Evolutionary conservation across 1,284 basidiomycete genomes (phyloP), one percentile per base, ranked within the genome.

Genomic region (Tylopilus sp.): DNA sequence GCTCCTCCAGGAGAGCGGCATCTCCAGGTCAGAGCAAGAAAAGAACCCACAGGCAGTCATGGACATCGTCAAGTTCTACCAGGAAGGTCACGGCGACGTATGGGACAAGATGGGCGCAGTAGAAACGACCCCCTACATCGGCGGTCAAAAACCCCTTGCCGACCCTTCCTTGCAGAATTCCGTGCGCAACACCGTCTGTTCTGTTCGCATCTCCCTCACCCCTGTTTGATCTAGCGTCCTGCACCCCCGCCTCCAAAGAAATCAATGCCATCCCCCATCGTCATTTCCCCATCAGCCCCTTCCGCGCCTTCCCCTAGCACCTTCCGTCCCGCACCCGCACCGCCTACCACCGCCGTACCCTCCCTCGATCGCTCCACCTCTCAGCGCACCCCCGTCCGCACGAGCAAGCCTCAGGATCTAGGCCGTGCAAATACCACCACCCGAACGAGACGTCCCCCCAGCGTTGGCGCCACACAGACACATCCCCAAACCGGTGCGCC

Each of bases 11-110:
- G 95, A 98, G 67, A 93, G 89, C 51, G 97, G 97, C 46, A 98
- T 99, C 67, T 95, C 93, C 21, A 83, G 89, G 59, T 80, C 77
- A 38, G 96, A 99, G 68, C 97, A 99, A 74, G 95, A 97, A 71
- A 92, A 92, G 74, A 96, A 99, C 65, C 97, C 97, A 0, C 91
- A 98, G 71, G 93, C 94, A 1, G 93, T 99, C 51, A 94, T 97
- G 82, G 97, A 98, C 64, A 97, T 99, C 58, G 96, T 99, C 65
- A 94, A 96, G 63, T 99, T 98, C 73, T 98, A 97, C 67, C 94
- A 97, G 64, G 90, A 93, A 64, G 84, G 84, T 31, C 81, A 82
- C 44, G 82, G 81, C 52, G 86, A 89, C 59, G 84, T 87, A 9
- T 91, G 86, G 85, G 81, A 83, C 65, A 90, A 90, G 79, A 81